Conservation (phyloP, 441 rosid species). For the Heliophila coronopifolia region DNA sequence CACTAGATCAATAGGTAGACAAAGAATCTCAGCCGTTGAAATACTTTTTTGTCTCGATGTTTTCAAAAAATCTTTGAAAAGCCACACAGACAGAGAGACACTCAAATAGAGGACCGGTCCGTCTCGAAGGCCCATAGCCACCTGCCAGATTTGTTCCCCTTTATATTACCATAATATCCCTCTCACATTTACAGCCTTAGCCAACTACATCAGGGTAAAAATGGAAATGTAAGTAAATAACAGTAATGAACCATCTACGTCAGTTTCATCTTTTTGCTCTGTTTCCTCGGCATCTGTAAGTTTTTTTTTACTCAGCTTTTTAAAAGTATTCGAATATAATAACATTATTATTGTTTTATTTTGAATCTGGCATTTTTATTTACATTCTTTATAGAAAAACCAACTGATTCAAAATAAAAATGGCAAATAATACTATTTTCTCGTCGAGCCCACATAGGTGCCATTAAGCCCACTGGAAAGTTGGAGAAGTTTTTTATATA, state of each 20-base stretch:
- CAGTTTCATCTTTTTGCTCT: constrained; percentile 44
- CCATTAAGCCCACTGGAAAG: too few relatives aligned
- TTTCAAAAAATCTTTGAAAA: constrained; percentile 36
- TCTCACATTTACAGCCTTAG: accelerated
- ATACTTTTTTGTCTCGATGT: constrained; percentile 39
- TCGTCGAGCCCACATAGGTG: too few relatives aligned
- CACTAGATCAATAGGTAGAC: constrained; percentile 13
- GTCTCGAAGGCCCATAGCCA: constrained; percentile 34
- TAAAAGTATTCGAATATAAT: constrained; percentile 4
- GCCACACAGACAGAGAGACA: constrained; percentile 30
- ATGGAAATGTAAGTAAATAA: not conserved
- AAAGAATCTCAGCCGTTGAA: constrained; percentile 47
- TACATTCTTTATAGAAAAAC: too few relatives aligned
- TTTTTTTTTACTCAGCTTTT: constrained; percentile 7
- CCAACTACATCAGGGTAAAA: too few relatives aligned
- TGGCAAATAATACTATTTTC: too few relatives aligned
- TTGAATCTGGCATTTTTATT: too few relatives aligned
- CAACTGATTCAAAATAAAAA: too few relatives aligned
- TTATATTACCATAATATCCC: constrained; percentile 29
- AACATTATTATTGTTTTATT: too few relatives aligned
- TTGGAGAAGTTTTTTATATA: too few relatives aligned
- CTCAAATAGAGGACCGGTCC: constrained; percentile 47
- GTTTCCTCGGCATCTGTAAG: constrained; percentile 42
- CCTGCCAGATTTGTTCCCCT: constrained; percentile 27
- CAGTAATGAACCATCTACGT: constrained; percentile 38